These are phyloP conservation scores for Coelastrella sp. DNA, from an alignment of 139 green algal species.

Conservation along the genomic window DNA sequence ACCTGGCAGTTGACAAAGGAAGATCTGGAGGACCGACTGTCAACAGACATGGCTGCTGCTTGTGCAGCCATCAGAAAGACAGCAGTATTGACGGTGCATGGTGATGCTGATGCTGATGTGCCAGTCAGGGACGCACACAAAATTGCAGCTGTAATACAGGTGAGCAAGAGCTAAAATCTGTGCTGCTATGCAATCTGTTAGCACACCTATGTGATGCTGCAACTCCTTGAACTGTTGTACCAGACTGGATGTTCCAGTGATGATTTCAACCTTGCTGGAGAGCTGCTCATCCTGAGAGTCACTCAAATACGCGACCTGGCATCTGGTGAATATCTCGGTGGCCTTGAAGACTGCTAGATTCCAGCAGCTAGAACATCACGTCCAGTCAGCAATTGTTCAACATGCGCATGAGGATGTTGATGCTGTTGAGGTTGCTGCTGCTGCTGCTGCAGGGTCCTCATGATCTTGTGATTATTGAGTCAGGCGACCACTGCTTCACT, in stretches of 20 bases:
- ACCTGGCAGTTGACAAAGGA: conserved; percentile 23
- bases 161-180: neutral
- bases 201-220: neutral
- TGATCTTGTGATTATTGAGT: conserved; percentile 17
- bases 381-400: too few species aligned
- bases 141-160: conserved; percentile 1
- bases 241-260: too few species aligned
- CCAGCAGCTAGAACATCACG: too few species aligned
- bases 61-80: conserved; percentile 1
- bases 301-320: too few species aligned
- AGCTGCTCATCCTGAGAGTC: too few species aligned
- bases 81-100: conserved; percentile 43
- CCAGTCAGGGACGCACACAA: conserved; percentile 24
- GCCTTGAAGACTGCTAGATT: too few species aligned
- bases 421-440: conserved; percentile 19
- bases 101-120: conserved; percentile 43
- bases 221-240: too few species aligned
- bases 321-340: too few species aligned
- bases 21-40: conserved; percentile 29
- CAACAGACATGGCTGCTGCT: conserved; percentile 34
- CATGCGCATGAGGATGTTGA: too few species aligned
- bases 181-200: neutral
- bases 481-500: conserved; percentile 38
- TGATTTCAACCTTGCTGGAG: too few species aligned
- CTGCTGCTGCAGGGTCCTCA: neutral